phyloP scores from a whole-genome alignment of 345 rosid genomes.

The Brassica cretica region DNA sequence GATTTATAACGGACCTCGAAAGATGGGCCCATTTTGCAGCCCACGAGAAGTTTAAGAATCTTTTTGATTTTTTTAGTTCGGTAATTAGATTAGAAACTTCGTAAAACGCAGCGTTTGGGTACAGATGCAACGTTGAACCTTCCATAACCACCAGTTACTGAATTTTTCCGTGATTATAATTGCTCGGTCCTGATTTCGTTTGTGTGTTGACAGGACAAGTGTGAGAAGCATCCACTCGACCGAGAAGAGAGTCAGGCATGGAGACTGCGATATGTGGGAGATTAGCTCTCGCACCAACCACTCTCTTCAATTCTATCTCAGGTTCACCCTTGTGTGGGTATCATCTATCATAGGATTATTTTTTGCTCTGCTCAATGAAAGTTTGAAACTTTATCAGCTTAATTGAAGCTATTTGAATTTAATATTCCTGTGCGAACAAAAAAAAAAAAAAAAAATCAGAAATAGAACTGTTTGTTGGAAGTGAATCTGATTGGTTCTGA shows the following conservation, averaged over 20 bases:
- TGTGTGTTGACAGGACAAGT: background rate
- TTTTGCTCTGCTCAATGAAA: slow-evolving; percentile 8
- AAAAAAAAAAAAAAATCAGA: no score
- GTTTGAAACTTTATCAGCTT: background rate
- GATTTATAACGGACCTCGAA: background rate
- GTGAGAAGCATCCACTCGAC: slow-evolving; percentile 29
- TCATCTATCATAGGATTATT: background rate
- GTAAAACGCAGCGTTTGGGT: slow-evolving; percentile 34
- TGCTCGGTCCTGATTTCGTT: slow-evolving; percentile 33
- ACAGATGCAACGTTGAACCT: slow-evolving; percentile 11
- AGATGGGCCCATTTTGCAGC: background rate
- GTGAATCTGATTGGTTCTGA: background rate
- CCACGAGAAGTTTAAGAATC: background rate
- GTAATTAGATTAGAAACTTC: background rate
- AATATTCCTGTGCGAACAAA: background rate
- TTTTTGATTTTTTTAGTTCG: no score
- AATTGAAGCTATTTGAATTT: background rate
- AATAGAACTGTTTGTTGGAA: background rate
- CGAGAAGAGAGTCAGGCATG: slow-evolving; percentile 38
- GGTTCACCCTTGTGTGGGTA: slow-evolving; percentile 37
- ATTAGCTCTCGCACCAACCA: slow-evolving; percentile 65
- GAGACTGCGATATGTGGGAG: slow-evolving; percentile 77
- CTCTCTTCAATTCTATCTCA: slow-evolving; percentile 59
- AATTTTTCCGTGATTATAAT: slow-evolving; percentile 18
- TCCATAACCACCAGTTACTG: slow-evolving; percentile 28